phyloP scores from a whole-genome alignment of 2,329 filamentous ascomycete species.

The Pseudonectria foliicola region DNA sequence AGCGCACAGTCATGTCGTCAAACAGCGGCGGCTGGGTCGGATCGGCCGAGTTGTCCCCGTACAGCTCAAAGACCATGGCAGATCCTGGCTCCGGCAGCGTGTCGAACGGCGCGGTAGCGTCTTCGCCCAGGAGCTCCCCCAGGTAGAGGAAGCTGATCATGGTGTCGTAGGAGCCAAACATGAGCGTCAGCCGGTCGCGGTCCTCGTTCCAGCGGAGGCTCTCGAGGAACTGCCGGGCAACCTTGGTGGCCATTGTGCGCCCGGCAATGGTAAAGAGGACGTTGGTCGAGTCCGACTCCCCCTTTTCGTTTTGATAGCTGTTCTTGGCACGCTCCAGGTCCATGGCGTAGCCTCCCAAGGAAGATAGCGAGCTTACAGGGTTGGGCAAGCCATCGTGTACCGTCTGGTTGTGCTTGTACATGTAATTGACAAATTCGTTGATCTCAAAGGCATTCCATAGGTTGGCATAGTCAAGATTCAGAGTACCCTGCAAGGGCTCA shows the following conservation, averaged over 20 bases:
- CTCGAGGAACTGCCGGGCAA: slow-evolving; percentile 35
- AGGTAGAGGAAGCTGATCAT: slow-evolving; percentile 50
- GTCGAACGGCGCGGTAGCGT: slow-evolving; percentile 42
- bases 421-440: slow-evolving; percentile 50
- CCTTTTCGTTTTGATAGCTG: slow-evolving; percentile 46
- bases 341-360: slow-evolving; percentile 57
- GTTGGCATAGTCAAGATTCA: slow-evolving; percentile 29
- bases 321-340: slow-evolving; percentile 54
- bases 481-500: slow-evolving; percentile 29
- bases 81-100: slow-evolving; percentile 61
- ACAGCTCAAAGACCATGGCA: slow-evolving; percentile 66
- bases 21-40: slow-evolving; percentile 19
- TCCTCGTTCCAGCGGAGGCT: slow-evolving; percentile 33
- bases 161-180: slow-evolving; percentile 49
- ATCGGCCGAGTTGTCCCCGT: slow-evolving; percentile 21
- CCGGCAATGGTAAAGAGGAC: slow-evolving; percentile 44
- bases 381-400: slow-evolving; percentile 31
- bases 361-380: slow-evolving; percentile 27
- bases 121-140: slow-evolving; percentile 35
- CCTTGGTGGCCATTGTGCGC: slow-evolving; percentile 40
- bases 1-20: slow-evolving; percentile 44
- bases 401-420: slow-evolving; percentile 43
- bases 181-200: slow-evolving; percentile 41
- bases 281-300: slow-evolving; percentile 27
- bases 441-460: slow-evolving; percentile 45